A percentile compares a stretch with the other conserved stretches of the same genome.
Evolutionary conservation across 2,329 filamentous ascomycete species (phyloP).

Genomic region (Triangularia setosa): DNA sequence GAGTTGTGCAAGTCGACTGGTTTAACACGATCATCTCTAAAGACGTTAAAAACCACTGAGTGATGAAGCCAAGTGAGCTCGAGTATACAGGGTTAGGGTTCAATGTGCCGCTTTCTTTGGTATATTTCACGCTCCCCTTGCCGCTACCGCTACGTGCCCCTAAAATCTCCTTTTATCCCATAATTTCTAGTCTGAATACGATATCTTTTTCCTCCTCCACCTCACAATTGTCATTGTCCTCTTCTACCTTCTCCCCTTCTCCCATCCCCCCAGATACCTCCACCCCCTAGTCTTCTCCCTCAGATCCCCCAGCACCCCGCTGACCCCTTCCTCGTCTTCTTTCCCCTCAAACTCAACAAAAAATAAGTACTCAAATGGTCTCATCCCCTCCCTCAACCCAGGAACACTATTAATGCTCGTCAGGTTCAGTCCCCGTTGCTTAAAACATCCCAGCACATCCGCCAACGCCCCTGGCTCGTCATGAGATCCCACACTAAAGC

Average conservation of each 20-base stretch:
- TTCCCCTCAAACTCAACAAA: slow-evolving; percentile 83
- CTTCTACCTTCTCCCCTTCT: slow-evolving; percentile 30
- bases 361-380: slow-evolving; percentile 87
- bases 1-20: not conserved
- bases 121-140: not conserved
- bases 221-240: not conserved
- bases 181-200: not conserved
- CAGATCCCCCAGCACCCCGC: slow-evolving; percentile 47
- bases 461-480: slow-evolving; percentile 76
- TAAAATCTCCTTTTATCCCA: not conserved
- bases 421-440: slow-evolving; percentile 67
- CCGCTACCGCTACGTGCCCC: not conserved
- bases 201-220: not conserved
- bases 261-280: slow-evolving; percentile 70
- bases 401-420: slow-evolving; percentile 89
- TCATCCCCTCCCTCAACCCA: slow-evolving; percentile 56
- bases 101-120: not conserved
- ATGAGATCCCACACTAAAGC: slow-evolving; percentile 74
- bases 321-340: slow-evolving; percentile 53
- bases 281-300: slow-evolving; percentile 56
- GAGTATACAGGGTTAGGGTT: not conserved
- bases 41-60: not conserved
- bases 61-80: not conserved
- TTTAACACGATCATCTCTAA: not conserved
- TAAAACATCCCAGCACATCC: slow-evolving; percentile 75